Evolutionary conservation across 495 filamentous ascomycete species (phyloP).

Genomic region (Hypoxylon cercidicola): DNA sequence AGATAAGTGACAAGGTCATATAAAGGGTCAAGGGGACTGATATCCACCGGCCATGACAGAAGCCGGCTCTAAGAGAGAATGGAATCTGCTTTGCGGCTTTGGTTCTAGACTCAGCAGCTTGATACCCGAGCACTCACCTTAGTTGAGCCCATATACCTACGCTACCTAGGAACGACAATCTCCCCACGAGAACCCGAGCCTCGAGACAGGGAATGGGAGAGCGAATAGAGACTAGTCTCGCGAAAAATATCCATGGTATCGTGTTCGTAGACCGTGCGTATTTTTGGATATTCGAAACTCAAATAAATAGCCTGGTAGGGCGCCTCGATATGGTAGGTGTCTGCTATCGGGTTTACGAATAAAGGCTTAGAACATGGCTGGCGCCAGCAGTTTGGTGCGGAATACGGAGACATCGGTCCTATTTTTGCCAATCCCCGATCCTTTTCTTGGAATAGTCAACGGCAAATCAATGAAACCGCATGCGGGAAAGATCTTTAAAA

Average conservation of each 20-base stretch:
- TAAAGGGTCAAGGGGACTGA: slow-evolving; percentile 10
- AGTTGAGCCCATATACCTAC: not conserved
- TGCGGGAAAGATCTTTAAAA: not conserved
- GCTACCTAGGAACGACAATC: not conserved
- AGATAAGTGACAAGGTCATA: slow-evolving; percentile 14
- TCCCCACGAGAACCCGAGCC: not conserved
- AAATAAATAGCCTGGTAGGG: slow-evolving; percentile 3
- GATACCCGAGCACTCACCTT: not conserved
- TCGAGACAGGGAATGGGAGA: not conserved
- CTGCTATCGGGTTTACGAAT: not conserved
- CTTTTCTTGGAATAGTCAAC: not conserved
- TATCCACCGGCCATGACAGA: slow-evolving; percentile 5
- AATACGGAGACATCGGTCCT: slow-evolving; percentile 22
- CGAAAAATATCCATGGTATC: not conserved
- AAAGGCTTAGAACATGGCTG: slow-evolving; percentile 36
- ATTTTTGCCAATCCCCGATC: slow-evolving; percentile 12
- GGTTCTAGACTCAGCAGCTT: slow-evolving; percentile 1
- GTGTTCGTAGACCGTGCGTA: slow-evolving; percentile 1
- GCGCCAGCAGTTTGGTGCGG: slow-evolving; percentile 36
- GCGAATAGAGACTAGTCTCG: not conserved
- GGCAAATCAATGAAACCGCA: not conserved
- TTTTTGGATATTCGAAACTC: slow-evolving; percentile 12
- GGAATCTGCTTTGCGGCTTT: slow-evolving; percentile 5
- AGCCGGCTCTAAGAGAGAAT: slow-evolving; percentile 7
- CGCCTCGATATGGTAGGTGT: not conserved